A percentile compares a stretch with the other conserved stretches of the same genome.
These are phyloP conservation scores for Cornus kousa DNA, from an alignment of 148 eudicot genomes.

Conservation along the genomic window DNA sequence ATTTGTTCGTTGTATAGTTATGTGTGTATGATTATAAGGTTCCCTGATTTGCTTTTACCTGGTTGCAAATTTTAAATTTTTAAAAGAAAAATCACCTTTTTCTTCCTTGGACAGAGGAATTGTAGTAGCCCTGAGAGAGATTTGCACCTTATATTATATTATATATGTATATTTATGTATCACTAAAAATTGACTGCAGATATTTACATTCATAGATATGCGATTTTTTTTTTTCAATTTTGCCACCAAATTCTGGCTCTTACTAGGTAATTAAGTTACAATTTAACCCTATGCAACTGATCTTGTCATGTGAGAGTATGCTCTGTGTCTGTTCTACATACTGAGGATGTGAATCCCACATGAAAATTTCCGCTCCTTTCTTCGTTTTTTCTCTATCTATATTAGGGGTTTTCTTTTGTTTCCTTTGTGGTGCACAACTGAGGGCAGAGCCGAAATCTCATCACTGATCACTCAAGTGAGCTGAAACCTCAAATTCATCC, in stretches of 20 bases:
- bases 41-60: no score
- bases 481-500: not conserved
- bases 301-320: not conserved
- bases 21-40: no score
- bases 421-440: slow-evolving; percentile 1
- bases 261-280: not conserved
- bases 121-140: no score
- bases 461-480: not conserved
- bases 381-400: not conserved
- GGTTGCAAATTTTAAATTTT: no score
- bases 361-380: not conserved
- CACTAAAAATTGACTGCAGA: no score
- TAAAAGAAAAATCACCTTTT: no score
- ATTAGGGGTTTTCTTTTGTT: not conserved
- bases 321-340: not conserved
- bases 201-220: no score
- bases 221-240: no score
- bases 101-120: no score
- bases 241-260: not conserved
- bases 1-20: not conserved
- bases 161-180: no score
- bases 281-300: not conserved
- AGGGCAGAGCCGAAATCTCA: not conserved
- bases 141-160: no score
- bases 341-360: not conserved